Percentiles rank a stretch among this genome's conserved stretches.
These are phyloP conservation scores for Camelina sativa DNA, from an alignment of 345 rosid species.

Conservation along the genomic window DNA sequence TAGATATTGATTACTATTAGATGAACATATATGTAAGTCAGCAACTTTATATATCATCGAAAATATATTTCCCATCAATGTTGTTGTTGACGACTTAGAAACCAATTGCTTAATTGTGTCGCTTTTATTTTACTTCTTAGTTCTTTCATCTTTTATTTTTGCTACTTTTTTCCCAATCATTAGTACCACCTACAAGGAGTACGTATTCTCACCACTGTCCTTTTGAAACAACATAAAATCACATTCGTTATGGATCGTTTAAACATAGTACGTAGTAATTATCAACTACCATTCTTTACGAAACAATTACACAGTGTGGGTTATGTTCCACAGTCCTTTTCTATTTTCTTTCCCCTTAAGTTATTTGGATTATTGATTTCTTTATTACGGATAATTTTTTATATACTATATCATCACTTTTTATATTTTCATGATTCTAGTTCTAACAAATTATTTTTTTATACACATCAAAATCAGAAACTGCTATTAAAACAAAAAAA, in stretches of 20 bases:
- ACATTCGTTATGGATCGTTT: slow-evolving; percentile 2
- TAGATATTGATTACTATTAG: not conserved
- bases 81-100: slow-evolving; percentile 3
- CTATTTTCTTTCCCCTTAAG: not conserved
- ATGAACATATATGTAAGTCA: not conserved
- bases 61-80: slow-evolving; percentile 3
- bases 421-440: slow-evolving; percentile 23
- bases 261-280: slow-evolving; percentile 13
- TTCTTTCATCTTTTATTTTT: not conserved
- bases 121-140: not conserved
- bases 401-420: not conserved
- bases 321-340: not conserved
- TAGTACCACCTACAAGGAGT: not conserved
- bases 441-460: slow-evolving; percentile 25
- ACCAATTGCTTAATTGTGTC: slow-evolving; percentile 8
- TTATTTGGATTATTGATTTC: slow-evolving; percentile 5
- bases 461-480: slow-evolving; percentile 36
- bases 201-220: not conserved
- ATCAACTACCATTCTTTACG: slow-evolving; percentile 11
- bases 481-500: not conserved
- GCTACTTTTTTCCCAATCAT: not conserved
- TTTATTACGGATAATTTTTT: too few species aligned
- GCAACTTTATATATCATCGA: slow-evolving; percentile 1
- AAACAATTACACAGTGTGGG: not conserved
- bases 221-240: not conserved